Conservation (phyloP, 163 green algal genomes). For the Trebouxia gelatinosa region DNA sequence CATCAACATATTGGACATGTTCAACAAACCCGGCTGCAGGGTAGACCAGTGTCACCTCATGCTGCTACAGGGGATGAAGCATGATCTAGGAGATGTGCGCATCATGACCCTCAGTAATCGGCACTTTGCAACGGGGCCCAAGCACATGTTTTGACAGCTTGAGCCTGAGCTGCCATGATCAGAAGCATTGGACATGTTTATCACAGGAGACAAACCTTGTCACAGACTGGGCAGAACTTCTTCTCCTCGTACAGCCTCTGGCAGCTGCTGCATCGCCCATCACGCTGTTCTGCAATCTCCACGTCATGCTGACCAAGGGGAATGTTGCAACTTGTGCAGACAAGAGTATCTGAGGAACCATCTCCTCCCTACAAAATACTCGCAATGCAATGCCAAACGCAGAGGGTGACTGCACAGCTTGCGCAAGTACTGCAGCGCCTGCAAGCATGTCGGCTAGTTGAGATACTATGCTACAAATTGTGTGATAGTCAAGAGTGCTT, state of each 20-base stretch:
- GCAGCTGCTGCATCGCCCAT: conserved; percentile 38
- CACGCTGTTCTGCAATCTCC: neutral
- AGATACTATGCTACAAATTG: no score
- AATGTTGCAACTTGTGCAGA: conserved; percentile 34
- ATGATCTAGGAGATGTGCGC: neutral
- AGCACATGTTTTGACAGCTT: neutral
- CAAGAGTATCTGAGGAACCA: neutral
- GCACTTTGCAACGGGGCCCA: neutral
- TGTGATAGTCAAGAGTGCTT: no score
- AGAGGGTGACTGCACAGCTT: no score
- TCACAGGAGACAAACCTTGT: conserved; percentile 26
- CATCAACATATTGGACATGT: neutral
- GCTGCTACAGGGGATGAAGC: neutral
- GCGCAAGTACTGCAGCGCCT: no score
- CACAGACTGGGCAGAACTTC: conserved; percentile 43
- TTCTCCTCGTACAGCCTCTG: conserved; percentile 35
- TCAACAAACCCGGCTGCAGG: neutral
- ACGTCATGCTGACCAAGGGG: conserved; percentile 27
- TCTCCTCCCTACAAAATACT: neutral
- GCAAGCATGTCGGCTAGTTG: no score
- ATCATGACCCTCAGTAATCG: neutral
- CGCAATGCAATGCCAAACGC: no score
- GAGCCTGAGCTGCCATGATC: neutral
- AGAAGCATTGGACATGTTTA: neutral
- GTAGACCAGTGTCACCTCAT: neutral